phyloP scores from a whole-genome alignment of 805 yeast genomes.

The Myxozyma melibiosi region DNA sequence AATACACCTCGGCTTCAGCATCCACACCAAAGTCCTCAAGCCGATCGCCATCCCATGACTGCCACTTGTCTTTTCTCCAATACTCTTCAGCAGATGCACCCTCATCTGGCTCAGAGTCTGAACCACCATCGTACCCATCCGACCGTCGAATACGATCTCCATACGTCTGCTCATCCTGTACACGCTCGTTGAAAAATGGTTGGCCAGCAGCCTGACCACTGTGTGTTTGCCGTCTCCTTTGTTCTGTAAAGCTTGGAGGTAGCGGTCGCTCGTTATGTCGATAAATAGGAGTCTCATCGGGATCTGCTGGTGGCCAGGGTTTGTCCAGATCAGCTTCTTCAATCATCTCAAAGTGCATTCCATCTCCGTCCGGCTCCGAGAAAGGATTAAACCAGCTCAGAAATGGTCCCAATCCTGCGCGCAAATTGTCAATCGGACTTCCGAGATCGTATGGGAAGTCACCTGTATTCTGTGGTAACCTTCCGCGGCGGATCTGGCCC shows the following conservation, averaged over 20 bases:
- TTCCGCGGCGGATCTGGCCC: constrained; percentile 53
- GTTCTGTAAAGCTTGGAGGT: not conserved
- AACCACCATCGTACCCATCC: not conserved
- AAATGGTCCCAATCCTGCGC: constrained; percentile 60
- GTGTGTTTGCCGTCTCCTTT: too few relatives aligned
- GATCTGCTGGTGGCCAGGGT: constrained; percentile 96
- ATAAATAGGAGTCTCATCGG: constrained; percentile 33
- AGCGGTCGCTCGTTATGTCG: not conserved
- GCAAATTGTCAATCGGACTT: constrained; percentile 58
- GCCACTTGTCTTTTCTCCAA: constrained; percentile 38
- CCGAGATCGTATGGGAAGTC: constrained; percentile 86
- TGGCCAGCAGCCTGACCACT: not conserved
- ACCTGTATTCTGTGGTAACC: constrained; percentile 9
- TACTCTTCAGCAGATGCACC: constrained; percentile 43
- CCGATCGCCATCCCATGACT: constrained; percentile 66
- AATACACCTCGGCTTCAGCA: constrained; percentile 53
- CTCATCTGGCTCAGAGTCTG: constrained; percentile 18
- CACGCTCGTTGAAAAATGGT: constrained; percentile 11
- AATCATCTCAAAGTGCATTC: constrained; percentile 58
- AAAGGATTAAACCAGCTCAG: constrained; percentile 73
- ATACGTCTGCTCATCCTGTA: not conserved
- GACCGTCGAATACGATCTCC: too few relatives aligned
- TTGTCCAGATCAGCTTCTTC: constrained; percentile 53
- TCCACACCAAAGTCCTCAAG: constrained; percentile 89
- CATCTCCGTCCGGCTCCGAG: constrained; percentile 63